Conservation (phyloP, 2,329 filamentous ascomycete genomes). For the Diplocarpon rosae region DNA sequence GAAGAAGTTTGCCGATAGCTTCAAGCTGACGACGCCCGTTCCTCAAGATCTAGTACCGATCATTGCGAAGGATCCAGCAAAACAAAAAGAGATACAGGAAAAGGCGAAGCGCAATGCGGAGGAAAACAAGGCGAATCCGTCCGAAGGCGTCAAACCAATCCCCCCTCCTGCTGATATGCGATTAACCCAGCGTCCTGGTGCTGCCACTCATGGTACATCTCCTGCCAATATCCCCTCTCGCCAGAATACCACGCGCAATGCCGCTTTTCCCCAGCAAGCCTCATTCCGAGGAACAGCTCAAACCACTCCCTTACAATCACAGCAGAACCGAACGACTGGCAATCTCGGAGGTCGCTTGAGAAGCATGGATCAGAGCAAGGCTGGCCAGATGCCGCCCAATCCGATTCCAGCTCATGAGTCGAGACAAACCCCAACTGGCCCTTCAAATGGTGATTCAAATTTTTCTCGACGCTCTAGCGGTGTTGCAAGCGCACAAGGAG, state of each 20-base stretch:
- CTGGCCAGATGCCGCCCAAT: conserved; percentile 13
- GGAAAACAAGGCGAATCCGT: conserved; percentile 38
- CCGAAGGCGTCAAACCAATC: conserved; percentile 32
- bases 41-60: conserved; percentile 88
- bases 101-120: conserved; percentile 72
- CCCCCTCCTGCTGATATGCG: conserved; percentile 37
- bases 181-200: conserved; percentile 27
- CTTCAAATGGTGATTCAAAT: conserved; percentile 46
- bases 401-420: conserved; percentile 38
- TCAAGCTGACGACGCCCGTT: conserved; percentile 89
- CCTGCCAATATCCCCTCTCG: conserved; percentile 20
- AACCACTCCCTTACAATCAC: conserved; percentile 12
- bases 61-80: conserved; percentile 89
- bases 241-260: conserved; percentile 24
- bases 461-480: conserved; percentile 44
- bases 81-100: conserved; percentile 86
- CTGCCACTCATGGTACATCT: conserved; percentile 36
- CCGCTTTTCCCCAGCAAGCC: conserved; percentile 34
- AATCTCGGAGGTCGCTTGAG: conserved; percentile 21
- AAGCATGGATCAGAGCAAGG: conserved; percentile 22
- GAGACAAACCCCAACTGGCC: conserved; percentile 64
- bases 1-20: conserved; percentile 87
- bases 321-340: conserved; percentile 16
- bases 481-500: conserved; percentile 39
- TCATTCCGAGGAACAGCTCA: conserved; percentile 24